Base-by-base conservation (phyloP, 2,329 filamentous ascomycete species). In the Alternaria consortialis region DNA sequence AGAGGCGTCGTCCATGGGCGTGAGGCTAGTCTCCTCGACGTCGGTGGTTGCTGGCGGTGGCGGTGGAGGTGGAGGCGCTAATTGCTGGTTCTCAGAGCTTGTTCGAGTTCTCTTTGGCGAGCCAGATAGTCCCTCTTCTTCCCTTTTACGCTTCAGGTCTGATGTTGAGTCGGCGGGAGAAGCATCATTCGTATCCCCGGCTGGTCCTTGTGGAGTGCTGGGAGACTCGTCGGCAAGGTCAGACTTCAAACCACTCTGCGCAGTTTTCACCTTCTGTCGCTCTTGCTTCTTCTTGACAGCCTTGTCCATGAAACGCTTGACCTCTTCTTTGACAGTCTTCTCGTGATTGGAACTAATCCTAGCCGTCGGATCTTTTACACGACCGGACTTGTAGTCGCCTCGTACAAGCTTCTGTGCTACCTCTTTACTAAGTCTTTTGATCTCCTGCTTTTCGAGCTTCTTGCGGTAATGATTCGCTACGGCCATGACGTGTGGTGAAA, bases 341-440 rank as follows among this genome's bases (percentile, higher is more conserved):
- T 90, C 87, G 71, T 95, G 91, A 74, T 92, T 94, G 36, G 91
- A 86, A 29, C 86, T 87, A 66, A 97, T 90, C 50, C 86, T 87
- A 25, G 74, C 74, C 8, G 88, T 92, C 0, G 93, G 94, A 72
- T 97, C 90, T 46, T 88, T 86, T 9, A 97, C 93, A n/a, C 93
- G 90, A 48, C 89, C 88, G 73, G 94, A 91, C 77, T 97, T 97
- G 81, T 92, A 97, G 77, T 98, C 94, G 0, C 93, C 95, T 17
- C 91, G 88, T 20, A 97, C 94, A 13, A 98, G 86, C 78, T 94
- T 97, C 80, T 97, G 97, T 58, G 89, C 89, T 47, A 94, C 86
- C 77, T 90, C 87, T 79, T 89, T 90, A 7, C 85, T 87, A 66
- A 88, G 85, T 42, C 86, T 83, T 74, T 90, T 90, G 43, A 90